Conservation (phyloP, 2,329 filamentous ascomycete species). For the Lomentospora prolificans region DNA sequence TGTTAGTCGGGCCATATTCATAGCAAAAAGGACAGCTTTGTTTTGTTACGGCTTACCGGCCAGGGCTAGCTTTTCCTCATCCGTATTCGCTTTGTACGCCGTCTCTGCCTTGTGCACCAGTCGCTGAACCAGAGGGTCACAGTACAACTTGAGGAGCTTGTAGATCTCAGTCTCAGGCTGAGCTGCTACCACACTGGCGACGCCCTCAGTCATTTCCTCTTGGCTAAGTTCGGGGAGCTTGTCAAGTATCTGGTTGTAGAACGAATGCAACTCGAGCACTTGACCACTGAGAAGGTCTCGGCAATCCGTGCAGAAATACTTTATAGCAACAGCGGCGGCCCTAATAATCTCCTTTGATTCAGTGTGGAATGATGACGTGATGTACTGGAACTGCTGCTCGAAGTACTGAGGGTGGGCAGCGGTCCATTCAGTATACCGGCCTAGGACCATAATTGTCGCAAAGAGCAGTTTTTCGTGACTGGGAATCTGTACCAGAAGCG, state of each 20-base stretch:
- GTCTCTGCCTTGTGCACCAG: constrained; percentile 80
- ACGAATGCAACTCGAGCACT: constrained; percentile 77
- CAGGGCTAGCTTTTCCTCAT: constrained; percentile 74
- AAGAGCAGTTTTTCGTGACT: constrained; percentile 97
- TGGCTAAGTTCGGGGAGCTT: constrained; percentile 78
- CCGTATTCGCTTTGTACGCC: constrained; percentile 74
- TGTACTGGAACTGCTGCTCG: constrained; percentile 88
- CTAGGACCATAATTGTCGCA: constrained; percentile 94
- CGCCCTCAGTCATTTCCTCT: constrained; percentile 92
- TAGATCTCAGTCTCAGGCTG: constrained; percentile 76
- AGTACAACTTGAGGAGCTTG: constrained; percentile 80
- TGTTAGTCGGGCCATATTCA: constrained; percentile 13
- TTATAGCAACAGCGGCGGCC: constrained; percentile 86
- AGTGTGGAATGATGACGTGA: constrained; percentile 84
- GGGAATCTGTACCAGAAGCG: constrained; percentile 85
- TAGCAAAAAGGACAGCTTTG: constrained; percentile 9
- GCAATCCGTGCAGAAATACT: constrained; percentile 95
- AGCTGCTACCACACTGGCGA: constrained; percentile 81
- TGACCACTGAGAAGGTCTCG: constrained; percentile 75
- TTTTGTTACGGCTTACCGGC: constrained; percentile 51
- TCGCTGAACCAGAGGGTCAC: constrained; percentile 77
- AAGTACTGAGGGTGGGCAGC: constrained; percentile 86
- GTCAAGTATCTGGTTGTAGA: constrained; percentile 85
- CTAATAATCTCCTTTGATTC: constrained; percentile 83
- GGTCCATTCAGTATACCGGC: constrained; percentile 96